phyloP scores from a whole-genome alignment of 495 filamentous ascomycete genomes.

The Xanthoparmelia taractica region DNA sequence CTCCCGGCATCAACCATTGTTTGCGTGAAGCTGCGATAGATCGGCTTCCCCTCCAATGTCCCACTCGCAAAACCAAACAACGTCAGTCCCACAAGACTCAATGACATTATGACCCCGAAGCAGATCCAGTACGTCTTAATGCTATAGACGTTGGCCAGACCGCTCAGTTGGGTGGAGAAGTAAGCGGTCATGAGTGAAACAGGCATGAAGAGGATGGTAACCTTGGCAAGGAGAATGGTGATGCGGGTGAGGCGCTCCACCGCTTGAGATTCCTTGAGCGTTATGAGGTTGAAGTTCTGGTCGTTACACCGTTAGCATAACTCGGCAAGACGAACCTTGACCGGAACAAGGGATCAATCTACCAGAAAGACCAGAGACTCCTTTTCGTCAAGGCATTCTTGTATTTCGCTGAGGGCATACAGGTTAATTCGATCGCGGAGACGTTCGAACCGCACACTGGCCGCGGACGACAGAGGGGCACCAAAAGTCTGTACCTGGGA shows the following conservation, averaged over 20 bases:
- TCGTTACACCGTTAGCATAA: conserved; percentile 19
- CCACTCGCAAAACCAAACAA: conserved; percentile 42
- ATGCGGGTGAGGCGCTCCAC: conserved; percentile 72
- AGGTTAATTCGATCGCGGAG: conserved; percentile 67
- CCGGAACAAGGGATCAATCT: conserved; percentile 13
- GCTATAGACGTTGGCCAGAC: conserved; percentile 51
- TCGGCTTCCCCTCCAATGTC: conserved; percentile 44
- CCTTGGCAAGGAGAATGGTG: conserved; percentile 75
- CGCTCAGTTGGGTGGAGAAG: conserved; percentile 64
- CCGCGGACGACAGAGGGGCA: conserved; percentile 53
- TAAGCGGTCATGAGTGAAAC: conserved; percentile 80
- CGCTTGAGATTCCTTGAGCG: conserved; percentile 71
- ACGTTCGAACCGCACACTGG: conserved; percentile 66
- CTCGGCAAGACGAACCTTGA: background rate
- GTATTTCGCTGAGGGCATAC: conserved; percentile 73
- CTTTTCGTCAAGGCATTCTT: conserved; percentile 72
- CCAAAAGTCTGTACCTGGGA: conserved; percentile 40
- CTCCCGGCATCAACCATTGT: conserved; percentile 6
- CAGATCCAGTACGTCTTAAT: conserved; percentile 61
- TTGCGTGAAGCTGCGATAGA: conserved; percentile 31
- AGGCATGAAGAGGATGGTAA: conserved; percentile 77
- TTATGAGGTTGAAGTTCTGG: conserved; percentile 82
- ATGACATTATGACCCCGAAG: conserved; percentile 59
- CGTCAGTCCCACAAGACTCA: conserved; percentile 52
- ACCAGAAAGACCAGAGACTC: conserved; percentile 66